Evolutionary conservation across 2,329 filamentous ascomycete genomes (phyloP), one percentile per base, ranked within the genome.

Genomic region (Fusarium pseudocircinatum): DNA sequence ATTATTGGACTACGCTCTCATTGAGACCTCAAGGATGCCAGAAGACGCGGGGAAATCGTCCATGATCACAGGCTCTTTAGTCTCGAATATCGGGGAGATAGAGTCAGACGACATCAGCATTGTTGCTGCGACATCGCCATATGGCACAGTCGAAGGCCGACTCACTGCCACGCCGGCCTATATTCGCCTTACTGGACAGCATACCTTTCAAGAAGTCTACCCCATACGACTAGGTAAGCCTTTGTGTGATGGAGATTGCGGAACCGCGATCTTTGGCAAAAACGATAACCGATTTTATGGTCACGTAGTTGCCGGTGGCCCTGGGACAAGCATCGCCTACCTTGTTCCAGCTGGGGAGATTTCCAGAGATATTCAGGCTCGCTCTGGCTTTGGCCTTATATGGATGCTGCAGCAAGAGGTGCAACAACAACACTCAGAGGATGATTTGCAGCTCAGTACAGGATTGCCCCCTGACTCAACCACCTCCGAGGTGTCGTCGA

Each of bases 401-500:
- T 15, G 6, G 18, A 28, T 7, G 26, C 13, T 26, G 3, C 44
- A 28, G 20, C 6, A 47, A 46, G 13, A 28, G 1, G 24, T 0
- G 3, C 15, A 43, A 24, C 1, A 10, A 2, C n/a, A 44, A 24
- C 7, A 24, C 7, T 18, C 15, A 0, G 4, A 8, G 15, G 1
- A 18, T 18, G 0, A 9, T 20, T 6, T 13, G 7, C 4, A 13
- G n/a, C 11, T 8, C 7, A 18, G 42, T 13, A 13, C 6, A 14
- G 24, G 4, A 4, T 20, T 14, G 6, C 1, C 0, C 7, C 12
- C 7, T 14, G 4, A 13, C 1, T 13, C 16, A 26, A 20, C 4
- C 0, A 20, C 0, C 42, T 3, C 11, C 11, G 11, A 1, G 0
- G 0, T 44, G 9, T 0, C 0, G 16, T 13, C 16, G 7, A 24